Conservation (phyloP, 2,329 filamentous ascomycete genomes). For the Polytolypa hystricis region DNA sequence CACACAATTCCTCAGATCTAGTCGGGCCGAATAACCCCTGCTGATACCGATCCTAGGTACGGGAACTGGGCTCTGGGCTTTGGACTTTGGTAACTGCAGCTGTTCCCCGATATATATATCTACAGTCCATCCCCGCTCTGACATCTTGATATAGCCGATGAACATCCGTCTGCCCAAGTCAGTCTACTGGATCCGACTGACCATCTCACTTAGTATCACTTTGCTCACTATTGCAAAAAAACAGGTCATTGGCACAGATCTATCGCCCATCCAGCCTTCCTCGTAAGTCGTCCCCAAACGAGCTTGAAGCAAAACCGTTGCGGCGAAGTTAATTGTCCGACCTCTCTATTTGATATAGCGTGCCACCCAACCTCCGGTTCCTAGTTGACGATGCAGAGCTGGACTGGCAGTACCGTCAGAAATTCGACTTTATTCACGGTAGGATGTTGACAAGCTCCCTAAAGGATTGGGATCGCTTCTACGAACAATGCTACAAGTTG, state of each 20-base stretch:
- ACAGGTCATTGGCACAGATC: constrained; percentile 7
- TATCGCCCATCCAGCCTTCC: constrained; percentile 8
- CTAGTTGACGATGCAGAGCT: constrained; percentile 17
- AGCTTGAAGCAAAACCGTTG: background rate
- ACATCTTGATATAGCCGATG: constrained; percentile 4
- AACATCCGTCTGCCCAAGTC: constrained; percentile 5
- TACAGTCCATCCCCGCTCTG: background rate
- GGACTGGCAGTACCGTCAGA: constrained; percentile 15
- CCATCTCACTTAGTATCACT: background rate
- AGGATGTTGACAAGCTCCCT: constrained; percentile 13
- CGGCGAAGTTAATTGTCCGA: no score
- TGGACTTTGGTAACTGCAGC: constrained; percentile 6
- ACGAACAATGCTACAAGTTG: constrained; percentile 10
- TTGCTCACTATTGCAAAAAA: background rate
- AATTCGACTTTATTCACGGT: constrained; percentile 17
- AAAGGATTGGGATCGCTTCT: constrained; percentile 12
- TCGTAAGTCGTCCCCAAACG: background rate
- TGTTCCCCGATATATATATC: no score
- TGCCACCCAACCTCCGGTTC: constrained; percentile 17
- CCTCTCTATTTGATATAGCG: no score
- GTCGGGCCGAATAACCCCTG: no score
- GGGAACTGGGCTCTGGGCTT: constrained; percentile 5
- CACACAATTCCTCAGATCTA: no score
- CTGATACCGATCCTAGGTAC: constrained; percentile 2
- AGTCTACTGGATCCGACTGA: background rate